Evolutionary conservation across 1,284 basidiomycete genomes (phyloP).

Genomic region (Microbotryum intermedium): DNA sequence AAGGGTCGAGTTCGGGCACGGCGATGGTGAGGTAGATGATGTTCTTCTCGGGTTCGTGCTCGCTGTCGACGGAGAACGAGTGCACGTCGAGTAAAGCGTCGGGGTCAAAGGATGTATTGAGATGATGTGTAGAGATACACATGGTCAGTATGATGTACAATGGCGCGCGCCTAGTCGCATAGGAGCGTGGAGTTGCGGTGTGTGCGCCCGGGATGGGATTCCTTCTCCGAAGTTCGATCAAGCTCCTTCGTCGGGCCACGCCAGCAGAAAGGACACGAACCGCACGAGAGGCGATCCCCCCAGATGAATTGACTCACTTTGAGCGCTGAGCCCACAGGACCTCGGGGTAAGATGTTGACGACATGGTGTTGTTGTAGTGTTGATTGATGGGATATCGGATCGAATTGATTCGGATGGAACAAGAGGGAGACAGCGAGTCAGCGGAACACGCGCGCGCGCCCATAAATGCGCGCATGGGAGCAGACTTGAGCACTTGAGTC

Average conservation of each 20-base stretch:
- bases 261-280: not conserved
- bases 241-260: not conserved
- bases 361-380: too few species aligned
- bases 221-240: conserved; percentile 3
- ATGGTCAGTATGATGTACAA: not conserved
- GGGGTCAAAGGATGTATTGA: not conserved
- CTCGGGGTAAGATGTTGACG: conserved; percentile 56
- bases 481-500: too few species aligned
- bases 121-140: too few species aligned
- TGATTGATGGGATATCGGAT: too few species aligned
- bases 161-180: not conserved
- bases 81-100: not conserved
- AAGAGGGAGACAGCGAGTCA: too few species aligned
- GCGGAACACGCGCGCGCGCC: too few species aligned
- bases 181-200: not conserved
- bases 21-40: conserved; percentile 28
- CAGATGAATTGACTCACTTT: conserved; percentile 37
- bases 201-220: not conserved
- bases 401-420: too few species aligned
- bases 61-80: conserved; percentile 9
- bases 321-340: conserved; percentile 85
- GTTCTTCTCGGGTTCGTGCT: conserved; percentile 23
- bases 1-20: conserved; percentile 25
- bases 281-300: not conserved
- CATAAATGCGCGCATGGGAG: too few species aligned